These are phyloP conservation scores for Neonectria hederae DNA, from an alignment of 2,329 filamentous ascomycete genomes.

Conservation along the genomic window DNA sequence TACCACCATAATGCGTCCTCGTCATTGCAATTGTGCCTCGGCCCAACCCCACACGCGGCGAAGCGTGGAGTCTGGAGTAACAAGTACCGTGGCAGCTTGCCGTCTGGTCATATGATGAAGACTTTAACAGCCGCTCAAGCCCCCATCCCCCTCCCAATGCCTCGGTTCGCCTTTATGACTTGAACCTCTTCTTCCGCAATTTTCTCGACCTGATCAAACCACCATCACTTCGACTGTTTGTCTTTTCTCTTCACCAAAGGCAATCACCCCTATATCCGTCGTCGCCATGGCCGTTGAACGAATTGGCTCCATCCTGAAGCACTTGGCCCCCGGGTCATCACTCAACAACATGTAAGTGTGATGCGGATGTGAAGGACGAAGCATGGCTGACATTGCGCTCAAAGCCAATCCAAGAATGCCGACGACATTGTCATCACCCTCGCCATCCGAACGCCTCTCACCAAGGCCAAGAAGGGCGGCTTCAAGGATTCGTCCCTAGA, in stretches of 20 bases:
- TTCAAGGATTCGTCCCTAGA: slow-evolving; percentile 95
- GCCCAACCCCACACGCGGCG: slow-evolving; percentile 42
- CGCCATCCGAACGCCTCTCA: slow-evolving; percentile 86
- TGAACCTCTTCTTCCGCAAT: slow-evolving; percentile 18
- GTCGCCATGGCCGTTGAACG: slow-evolving; percentile 81
- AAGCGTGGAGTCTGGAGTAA: slow-evolving; percentile 1
- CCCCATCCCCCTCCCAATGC: slow-evolving; percentile 33
- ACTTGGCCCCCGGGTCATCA: slow-evolving; percentile 78
- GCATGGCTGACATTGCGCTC: slow-evolving; percentile 1
- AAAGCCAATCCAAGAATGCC: slow-evolving; percentile 87
- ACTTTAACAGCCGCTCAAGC: neutral
- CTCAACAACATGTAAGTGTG: slow-evolving; percentile 78
- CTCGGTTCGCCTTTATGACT: slow-evolving; percentile 34
- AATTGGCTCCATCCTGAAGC: slow-evolving; percentile 86
- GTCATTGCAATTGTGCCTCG: slow-evolving; percentile 38
- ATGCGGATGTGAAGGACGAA: neutral
- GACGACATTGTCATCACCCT: slow-evolving; percentile 98
- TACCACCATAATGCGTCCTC: neutral
- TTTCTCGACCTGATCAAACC: slow-evolving; percentile 6
- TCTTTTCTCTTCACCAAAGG: slow-evolving; percentile 5
- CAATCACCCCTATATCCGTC: neutral
- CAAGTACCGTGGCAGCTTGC: slow-evolving; percentile 35
- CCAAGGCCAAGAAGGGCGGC: slow-evolving; percentile 89
- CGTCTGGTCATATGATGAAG: slow-evolving; percentile 29
- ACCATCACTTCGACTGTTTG: slow-evolving; percentile 8